phyloP scores from a whole-genome alignment of 2,329 filamentous ascomycete genomes.

The Orbilia quercus region DNA sequence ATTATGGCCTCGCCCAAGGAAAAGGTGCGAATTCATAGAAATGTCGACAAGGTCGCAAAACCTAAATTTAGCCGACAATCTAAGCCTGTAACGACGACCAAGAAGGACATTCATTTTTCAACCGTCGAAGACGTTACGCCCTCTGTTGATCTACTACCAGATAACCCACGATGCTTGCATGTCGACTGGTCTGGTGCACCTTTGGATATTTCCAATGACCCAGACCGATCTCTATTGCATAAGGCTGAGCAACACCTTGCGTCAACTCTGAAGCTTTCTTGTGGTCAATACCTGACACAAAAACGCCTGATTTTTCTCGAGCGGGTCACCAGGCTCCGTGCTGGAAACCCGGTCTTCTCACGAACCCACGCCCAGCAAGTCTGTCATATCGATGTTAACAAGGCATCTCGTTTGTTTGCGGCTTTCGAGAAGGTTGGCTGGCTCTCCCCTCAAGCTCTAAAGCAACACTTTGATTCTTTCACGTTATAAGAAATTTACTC shows the following conservation, averaged over 20 bases:
- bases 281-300: slow-evolving; percentile 88
- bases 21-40: slow-evolving; percentile 35
- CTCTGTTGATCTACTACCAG: slow-evolving; percentile 73
- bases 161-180: slow-evolving; percentile 77
- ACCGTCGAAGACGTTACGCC: slow-evolving; percentile 79
- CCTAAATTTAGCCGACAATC: slow-evolving; percentile 52
- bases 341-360: slow-evolving; percentile 80
- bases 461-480: slow-evolving; percentile 40
- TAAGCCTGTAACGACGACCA: slow-evolving; percentile 70
- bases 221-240: slow-evolving; percentile 77
- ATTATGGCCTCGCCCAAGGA: slow-evolving; percentile 30
- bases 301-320: slow-evolving; percentile 90
- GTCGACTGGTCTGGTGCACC: slow-evolving; percentile 87
- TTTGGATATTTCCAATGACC: slow-evolving; percentile 79
- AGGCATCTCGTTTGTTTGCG: slow-evolving; percentile 90
- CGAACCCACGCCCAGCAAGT: slow-evolving; percentile 96
- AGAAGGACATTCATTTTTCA: slow-evolving; percentile 84
- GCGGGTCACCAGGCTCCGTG: slow-evolving; percentile 74
- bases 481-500: neutral
- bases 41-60: slow-evolving; percentile 33
- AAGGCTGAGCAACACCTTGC: slow-evolving; percentile 81
- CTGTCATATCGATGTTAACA: slow-evolving; percentile 99
- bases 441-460: slow-evolving; percentile 72
- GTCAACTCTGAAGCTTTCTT: slow-evolving; percentile 81
- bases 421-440: slow-evolving; percentile 89